These are phyloP conservation scores for Penicillium verhagenii DNA, from an alignment of 495 filamentous ascomycete genomes.

Conservation along the genomic window DNA sequence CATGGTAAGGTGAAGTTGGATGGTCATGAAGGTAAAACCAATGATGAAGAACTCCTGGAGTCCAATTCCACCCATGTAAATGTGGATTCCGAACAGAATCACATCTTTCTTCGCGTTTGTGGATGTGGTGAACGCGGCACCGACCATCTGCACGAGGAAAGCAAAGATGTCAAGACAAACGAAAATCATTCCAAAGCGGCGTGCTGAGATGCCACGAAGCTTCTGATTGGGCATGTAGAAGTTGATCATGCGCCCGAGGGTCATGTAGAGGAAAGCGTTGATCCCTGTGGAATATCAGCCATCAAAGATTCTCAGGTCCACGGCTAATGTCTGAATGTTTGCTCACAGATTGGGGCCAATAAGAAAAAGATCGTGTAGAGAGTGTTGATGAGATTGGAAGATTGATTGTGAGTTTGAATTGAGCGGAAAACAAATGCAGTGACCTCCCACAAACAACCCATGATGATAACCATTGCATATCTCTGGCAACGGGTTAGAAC, in stretches of 20 bases:
- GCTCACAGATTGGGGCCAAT: slow-evolving; percentile 28
- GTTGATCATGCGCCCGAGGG: slow-evolving; percentile 60
- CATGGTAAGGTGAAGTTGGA: slow-evolving; percentile 46
- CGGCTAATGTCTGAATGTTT: background rate
- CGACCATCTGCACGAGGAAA: slow-evolving; percentile 61
- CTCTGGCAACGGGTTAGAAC: slow-evolving; percentile 22
- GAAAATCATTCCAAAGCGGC: slow-evolving; percentile 45
- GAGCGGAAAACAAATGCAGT: slow-evolving; percentile 39
- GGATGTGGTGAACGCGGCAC: slow-evolving; percentile 35
- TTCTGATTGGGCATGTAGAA: slow-evolving; percentile 40
- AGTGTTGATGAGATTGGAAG: slow-evolving; percentile 7
- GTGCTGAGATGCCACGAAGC: slow-evolving; percentile 46
- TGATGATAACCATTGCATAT: slow-evolving; percentile 56
- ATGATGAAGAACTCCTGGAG: slow-evolving; percentile 61
- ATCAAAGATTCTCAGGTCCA: background rate
- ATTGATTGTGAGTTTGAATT: slow-evolving; percentile 25
- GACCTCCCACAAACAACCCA: slow-evolving; percentile 48
- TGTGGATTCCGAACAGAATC: slow-evolving; percentile 48
- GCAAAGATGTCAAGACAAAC: slow-evolving; percentile 61
- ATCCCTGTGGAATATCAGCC: slow-evolving; percentile 23
- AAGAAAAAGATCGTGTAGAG: slow-evolving; percentile 26
- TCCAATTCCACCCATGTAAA: slow-evolving; percentile 54
- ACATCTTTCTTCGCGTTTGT: slow-evolving; percentile 11
- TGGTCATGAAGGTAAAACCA: slow-evolving; percentile 45
- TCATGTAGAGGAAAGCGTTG: slow-evolving; percentile 71